A percentile compares a stretch with the other conserved stretches of the same genome.
Evolutionary conservation across 179 eudicot species (phyloP).

Genomic region (Gypsophila paniculata): DNA sequence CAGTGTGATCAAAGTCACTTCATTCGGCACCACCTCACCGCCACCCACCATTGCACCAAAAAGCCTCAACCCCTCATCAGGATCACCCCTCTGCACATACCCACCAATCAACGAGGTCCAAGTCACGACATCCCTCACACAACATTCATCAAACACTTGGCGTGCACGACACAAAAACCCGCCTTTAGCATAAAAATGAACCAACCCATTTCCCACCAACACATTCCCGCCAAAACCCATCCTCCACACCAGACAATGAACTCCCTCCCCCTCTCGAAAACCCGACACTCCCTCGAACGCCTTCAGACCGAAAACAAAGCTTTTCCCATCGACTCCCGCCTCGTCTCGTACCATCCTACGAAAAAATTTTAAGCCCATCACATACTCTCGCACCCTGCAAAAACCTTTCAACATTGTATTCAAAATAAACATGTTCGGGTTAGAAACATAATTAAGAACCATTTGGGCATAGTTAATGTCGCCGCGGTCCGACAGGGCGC

Average conservation of each 20-base stretch:
- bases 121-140: constrained; percentile 57
- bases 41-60: constrained; percentile 46
- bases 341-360: constrained; percentile 39
- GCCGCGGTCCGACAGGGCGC: constrained; percentile 45
- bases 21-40: constrained; percentile 51
- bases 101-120: constrained; percentile 75
- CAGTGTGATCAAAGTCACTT: constrained; percentile 60
- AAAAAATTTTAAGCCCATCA: constrained; percentile 40
- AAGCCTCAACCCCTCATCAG: constrained; percentile 54
- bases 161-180: constrained; percentile 45
- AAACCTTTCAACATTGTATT: constrained; percentile 65
- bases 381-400: constrained; percentile 27
- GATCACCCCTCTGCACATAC: constrained; percentile 37
- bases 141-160: constrained; percentile 55
- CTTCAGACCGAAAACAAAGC: constrained; percentile 58
- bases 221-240: constrained; percentile 46
- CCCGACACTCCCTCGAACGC: constrained; percentile 38
- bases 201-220: constrained; percentile 57
- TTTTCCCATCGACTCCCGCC: constrained; percentile 52
- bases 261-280: constrained; percentile 33
- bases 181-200: constrained; percentile 37
- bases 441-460: constrained; percentile 38
- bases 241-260: constrained; percentile 49
- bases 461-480: constrained; percentile 41
- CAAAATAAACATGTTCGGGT: constrained; percentile 64